Evolutionary conservation across 352 stramenopile species (phyloP), one percentile per base, ranked within the genome.

Genomic region (Phytophthora pinifolia): DNA sequence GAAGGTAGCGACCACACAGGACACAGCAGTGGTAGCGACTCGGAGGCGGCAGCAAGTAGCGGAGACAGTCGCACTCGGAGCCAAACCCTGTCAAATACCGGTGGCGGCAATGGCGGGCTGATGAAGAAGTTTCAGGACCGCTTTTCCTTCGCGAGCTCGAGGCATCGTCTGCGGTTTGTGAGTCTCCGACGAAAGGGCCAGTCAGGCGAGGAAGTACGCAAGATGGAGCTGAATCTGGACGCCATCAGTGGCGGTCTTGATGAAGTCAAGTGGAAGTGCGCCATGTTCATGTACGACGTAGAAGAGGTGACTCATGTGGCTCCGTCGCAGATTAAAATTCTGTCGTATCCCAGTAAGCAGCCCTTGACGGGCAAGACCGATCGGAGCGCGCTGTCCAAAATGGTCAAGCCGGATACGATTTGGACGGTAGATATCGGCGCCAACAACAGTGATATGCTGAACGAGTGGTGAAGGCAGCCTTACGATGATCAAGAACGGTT

Each of bases 251-350:
- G 84, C 33, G 84, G 84, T 7, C 70, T 94, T 17, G 84, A 94
- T 58, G 76, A 94, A 67, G 78, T 92, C 29, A 94, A 94, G 59
- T 94, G 84, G 84, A 88, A 89, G 44, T 94, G 84, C 33, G 84
- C 84, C 9, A 67, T 87, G 39, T 94, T 90, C 49, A 41, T 94
- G 34, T 94, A 91, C 50, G 84, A 94, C 35, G 70, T 85, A 9
- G 84, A 94, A 22, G 84, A 92, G 58, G 84, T 94, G 13, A 60
- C 84, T 1, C 78, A 88, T 27, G 69, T 92, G 5, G 84, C 84
- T 4, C 84, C 84, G 30, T 83, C 84, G 1, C 84, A 94, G 61
- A 94, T 92, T 61, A 73, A 71, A n/a, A 81, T 94, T 37, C 50
- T 88, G 12, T 65, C 77, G 48, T 89, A 90, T 65, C 81, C 82